Evolutionary conservation across 768 basidiomycete genomes (phyloP).

Genomic region (Amyloporia xantha): DNA sequence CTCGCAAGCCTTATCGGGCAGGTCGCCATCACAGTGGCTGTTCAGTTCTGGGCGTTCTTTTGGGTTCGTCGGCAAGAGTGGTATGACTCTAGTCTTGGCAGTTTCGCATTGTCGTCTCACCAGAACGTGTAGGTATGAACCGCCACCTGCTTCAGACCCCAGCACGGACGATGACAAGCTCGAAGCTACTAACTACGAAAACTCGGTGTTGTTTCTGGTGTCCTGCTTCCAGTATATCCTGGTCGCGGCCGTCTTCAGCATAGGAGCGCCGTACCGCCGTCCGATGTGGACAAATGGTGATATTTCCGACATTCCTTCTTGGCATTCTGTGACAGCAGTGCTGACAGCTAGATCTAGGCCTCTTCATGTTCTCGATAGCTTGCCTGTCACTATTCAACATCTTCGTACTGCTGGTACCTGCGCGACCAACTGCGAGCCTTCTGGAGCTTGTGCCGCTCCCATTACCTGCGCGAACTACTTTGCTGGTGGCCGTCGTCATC

Average conservation of each 20-base stretch:
- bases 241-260: slow-evolving; percentile 95
- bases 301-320: slow-evolving; percentile 18
- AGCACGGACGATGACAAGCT: slow-evolving; percentile 56
- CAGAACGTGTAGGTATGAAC: slow-evolving; percentile 56
- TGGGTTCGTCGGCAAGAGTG: slow-evolving; percentile 85
- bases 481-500: slow-evolving; percentile 58
- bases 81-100: slow-evolving; percentile 32
- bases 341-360: slow-evolving; percentile 38
- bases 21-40: slow-evolving; percentile 72
- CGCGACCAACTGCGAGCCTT: slow-evolving; percentile 46
- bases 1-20: slow-evolving; percentile 91
- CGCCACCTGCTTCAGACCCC: slow-evolving; percentile 46
- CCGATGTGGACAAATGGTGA: slow-evolving; percentile 92
- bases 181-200: slow-evolving; percentile 84
- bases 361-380: slow-evolving; percentile 75
- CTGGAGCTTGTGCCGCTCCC: slow-evolving; percentile 79
- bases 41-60: slow-evolving; percentile 84
- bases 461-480: slow-evolving; percentile 53
- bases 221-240: slow-evolving; percentile 99
- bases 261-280: slow-evolving; percentile 94
- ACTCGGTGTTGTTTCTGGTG: slow-evolving; percentile 84
- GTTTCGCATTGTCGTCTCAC: neutral
- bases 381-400: slow-evolving; percentile 67
- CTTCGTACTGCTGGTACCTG: slow-evolving; percentile 69
- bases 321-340: neutral